Percentiles rank a stretch among this genome's conserved stretches.
These are phyloP conservation scores for Penicillium chermesinum DNA, from an alignment of 495 filamentous ascomycete species.

Conservation along the genomic window DNA sequence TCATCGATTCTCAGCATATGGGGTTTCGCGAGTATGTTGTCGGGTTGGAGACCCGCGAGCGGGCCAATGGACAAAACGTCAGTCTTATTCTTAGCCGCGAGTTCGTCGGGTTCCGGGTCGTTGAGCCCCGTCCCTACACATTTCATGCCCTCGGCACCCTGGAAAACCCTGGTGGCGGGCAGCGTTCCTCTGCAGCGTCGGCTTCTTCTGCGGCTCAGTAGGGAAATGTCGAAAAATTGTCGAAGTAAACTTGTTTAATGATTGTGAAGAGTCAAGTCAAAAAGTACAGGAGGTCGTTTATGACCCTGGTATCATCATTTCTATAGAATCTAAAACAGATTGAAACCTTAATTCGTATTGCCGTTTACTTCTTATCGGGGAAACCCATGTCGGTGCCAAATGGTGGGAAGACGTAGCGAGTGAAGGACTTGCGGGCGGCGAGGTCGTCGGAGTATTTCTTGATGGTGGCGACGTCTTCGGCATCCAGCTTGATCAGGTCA, in stretches of 20 bases:
- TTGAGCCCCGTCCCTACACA: too few relatives aligned
- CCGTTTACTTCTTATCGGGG: constrained; percentile 56
- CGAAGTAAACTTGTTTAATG: too few relatives aligned
- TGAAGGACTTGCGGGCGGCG: constrained; percentile 53
- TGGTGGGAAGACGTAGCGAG: constrained; percentile 71
- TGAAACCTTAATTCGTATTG: neutral
- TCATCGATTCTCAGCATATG: neutral
- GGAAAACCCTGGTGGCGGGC: too few relatives aligned
- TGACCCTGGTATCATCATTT: neutral
- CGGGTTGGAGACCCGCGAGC: neutral
- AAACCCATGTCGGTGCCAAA: constrained; percentile 76
- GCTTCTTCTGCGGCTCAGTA: too few relatives aligned
- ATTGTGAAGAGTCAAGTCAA: too few relatives aligned
- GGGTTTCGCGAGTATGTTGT: neutral
- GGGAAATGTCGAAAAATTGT: too few relatives aligned
- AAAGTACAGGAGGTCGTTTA: neutral
- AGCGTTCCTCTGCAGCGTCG: too few relatives aligned
- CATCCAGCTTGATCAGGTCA: constrained; percentile 60
- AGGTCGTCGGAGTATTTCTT: constrained; percentile 55
- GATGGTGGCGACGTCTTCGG: constrained; percentile 59
- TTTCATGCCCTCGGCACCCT: too few relatives aligned
- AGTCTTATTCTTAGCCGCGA: neutral
- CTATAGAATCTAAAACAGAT: neutral
- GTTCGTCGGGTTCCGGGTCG: neutral
- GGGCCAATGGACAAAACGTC: too few relatives aligned